Evolutionary conservation across 83 land plant genomes (phyloP).

Genomic region (Thuja plicata): DNA sequence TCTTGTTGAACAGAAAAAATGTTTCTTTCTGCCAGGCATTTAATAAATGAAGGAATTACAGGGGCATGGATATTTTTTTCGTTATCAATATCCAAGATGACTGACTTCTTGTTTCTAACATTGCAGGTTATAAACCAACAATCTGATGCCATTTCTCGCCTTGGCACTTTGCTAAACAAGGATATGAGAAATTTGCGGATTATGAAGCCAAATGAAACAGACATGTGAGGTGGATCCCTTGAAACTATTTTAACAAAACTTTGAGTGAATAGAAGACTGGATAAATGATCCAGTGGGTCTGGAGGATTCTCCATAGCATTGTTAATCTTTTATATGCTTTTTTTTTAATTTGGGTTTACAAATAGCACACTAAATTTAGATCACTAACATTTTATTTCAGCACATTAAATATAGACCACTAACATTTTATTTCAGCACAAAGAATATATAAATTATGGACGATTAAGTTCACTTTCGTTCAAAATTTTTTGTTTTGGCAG

Average conservation of each 20-base stretch:
- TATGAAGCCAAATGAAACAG: constrained; percentile 67
- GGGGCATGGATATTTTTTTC: neutral
- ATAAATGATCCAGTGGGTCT: neutral
- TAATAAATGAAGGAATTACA: neutral
- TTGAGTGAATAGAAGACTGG: neutral
- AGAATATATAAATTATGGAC: no score
- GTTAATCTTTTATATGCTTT: neutral
- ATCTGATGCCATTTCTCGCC: constrained; percentile 84
- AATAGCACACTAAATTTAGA: no score
- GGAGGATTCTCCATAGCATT: neutral
- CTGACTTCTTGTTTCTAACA: neutral
- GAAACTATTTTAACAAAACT: neutral
- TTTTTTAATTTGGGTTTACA: no score
- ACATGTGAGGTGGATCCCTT: constrained; percentile 20
- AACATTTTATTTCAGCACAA: no score
- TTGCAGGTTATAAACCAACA: constrained; percentile 85
- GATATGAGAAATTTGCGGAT: constrained; percentile 87
- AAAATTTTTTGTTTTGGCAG: no score
- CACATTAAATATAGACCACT: no score
- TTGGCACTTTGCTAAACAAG: constrained; percentile 77
- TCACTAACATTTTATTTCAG: no score
- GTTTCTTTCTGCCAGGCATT: neutral
- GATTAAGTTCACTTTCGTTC: no score
- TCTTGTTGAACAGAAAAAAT: neutral
- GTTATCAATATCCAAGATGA: neutral